A percentile compares a stretch with the other conserved stretches of the same genome.
phyloP scores from a whole-genome alignment of 1,284 basidiomycete genomes.

The Rhodofomes roseus region DNA sequence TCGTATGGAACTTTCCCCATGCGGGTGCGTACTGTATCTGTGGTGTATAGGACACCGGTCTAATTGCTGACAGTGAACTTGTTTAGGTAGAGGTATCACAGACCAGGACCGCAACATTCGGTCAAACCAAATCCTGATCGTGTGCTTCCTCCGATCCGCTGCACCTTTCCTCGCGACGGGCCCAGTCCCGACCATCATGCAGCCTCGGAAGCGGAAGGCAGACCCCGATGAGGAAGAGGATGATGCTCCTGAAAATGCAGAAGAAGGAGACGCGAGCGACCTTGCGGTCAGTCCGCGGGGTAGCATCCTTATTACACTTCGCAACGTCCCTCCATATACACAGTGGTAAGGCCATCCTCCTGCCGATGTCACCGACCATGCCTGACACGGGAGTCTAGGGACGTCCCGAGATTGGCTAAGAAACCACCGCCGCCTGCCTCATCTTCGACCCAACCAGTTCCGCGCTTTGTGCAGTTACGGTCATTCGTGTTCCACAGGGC shows the following conservation, averaged over 20 bases:
- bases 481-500: constrained; percentile 80
- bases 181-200: constrained; percentile 41
- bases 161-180: constrained; percentile 63
- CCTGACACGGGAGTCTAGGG: constrained; percentile 41
- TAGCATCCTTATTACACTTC: constrained; percentile 83
- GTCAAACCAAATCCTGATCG: constrained; percentile 86
- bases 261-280: constrained; percentile 12
- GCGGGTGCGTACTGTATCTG: constrained; percentile 57
- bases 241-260: constrained; percentile 24
- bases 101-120: constrained; percentile 94
- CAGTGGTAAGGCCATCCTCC: constrained; percentile 56
- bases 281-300: constrained; percentile 35
- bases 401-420: constrained; percentile 78
- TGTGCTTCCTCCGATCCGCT: constrained; percentile 81
- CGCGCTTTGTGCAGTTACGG: constrained; percentile 70
- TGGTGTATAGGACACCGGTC: background rate
- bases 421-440: constrained; percentile 51
- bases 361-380: background rate
- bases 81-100: constrained; percentile 85
- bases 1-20: constrained; percentile 98
- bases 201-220: constrained; percentile 43
- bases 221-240: constrained; percentile 39
- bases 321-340: constrained; percentile 87
- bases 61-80: background rate
- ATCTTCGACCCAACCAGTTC: constrained; percentile 48